Conservation (phyloP, 1,284 basidiomycete species). For the Apiotrichum sp. region DNA sequence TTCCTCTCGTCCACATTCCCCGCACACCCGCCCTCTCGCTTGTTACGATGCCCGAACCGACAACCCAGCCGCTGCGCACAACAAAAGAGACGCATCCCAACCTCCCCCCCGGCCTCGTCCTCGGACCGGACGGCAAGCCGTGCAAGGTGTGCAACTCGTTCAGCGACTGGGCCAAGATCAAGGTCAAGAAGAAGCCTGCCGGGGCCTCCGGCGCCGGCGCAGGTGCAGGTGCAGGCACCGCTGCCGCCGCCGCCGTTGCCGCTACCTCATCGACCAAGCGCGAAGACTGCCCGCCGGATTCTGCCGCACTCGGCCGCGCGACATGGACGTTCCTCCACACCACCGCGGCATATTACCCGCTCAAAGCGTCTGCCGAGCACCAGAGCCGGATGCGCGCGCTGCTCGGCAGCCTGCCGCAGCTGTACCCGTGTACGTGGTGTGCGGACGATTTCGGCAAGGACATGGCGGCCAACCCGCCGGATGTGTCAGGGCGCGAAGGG, state of each 20-base stretch:
- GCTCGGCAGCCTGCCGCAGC: conserved; percentile 63
- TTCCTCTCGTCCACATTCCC: not conserved
- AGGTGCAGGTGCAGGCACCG: conserved; percentile 42
- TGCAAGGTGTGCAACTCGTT: conserved; percentile 86
- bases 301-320: conserved; percentile 74
- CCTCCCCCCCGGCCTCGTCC: conserved; percentile 68
- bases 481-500: conserved; percentile 61
- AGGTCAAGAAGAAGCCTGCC: conserved; percentile 37
- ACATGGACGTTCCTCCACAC: conserved; percentile 96
- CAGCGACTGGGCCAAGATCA: conserved; percentile 60
- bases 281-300: conserved; percentile 75
- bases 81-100: conserved; percentile 45
- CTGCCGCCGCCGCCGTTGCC: conserved; percentile 20
- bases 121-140: conserved; percentile 86
- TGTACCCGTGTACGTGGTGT: conserved; percentile 84
- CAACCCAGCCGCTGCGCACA: conserved; percentile 19
- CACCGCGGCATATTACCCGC: conserved; percentile 88
- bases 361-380: conserved; percentile 61
- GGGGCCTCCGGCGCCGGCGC: not conserved
- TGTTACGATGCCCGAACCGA: not conserved
- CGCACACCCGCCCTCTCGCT: no score
- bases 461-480: conserved; percentile 62
- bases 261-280: conserved; percentile 40
- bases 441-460: conserved; percentile 66
- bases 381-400: conserved; percentile 74